Evolutionary conservation across 306 rosid species (phyloP).

Genomic region (Prosopis cineraria): DNA sequence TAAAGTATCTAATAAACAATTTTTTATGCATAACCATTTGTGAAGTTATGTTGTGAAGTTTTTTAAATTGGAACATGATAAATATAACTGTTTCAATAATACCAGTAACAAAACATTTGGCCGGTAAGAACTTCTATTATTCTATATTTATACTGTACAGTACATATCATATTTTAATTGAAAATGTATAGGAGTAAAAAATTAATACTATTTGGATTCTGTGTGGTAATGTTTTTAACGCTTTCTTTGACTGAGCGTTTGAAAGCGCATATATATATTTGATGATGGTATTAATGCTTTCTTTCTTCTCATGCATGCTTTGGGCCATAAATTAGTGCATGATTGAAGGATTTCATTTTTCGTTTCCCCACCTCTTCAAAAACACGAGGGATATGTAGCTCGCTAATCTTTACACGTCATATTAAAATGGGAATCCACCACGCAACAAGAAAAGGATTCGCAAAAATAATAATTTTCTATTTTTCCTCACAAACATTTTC

Average conservation of each 20-base stretch:
- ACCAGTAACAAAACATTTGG: no score
- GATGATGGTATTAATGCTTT: not conserved
- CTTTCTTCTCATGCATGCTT: not conserved
- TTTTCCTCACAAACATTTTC: not conserved
- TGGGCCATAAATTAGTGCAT: conserved; percentile 49
- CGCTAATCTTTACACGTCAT: conserved; percentile 7
- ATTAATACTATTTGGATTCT: not conserved
- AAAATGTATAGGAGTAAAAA: not conserved
- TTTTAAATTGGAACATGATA: no score
- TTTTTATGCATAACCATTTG: no score
- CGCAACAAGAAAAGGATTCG: no score
- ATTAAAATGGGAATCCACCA: no score
- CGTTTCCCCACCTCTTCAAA: not conserved
- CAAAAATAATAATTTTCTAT: not conserved
- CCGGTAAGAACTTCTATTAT: not conserved
- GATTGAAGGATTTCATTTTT: conserved; percentile 53
- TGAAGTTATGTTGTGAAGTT: no score
- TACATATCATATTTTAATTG: no score
- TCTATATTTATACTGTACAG: not conserved
- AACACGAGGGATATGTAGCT: not conserved
- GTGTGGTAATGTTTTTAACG: not conserved
- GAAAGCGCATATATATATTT: not conserved
- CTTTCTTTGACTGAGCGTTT: conserved; percentile 1
- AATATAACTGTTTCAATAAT: no score
- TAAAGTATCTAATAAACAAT: no score